Conservation (phyloP, 2,329 filamentous ascomycete species). For the Aspergillus ustus region DNA sequence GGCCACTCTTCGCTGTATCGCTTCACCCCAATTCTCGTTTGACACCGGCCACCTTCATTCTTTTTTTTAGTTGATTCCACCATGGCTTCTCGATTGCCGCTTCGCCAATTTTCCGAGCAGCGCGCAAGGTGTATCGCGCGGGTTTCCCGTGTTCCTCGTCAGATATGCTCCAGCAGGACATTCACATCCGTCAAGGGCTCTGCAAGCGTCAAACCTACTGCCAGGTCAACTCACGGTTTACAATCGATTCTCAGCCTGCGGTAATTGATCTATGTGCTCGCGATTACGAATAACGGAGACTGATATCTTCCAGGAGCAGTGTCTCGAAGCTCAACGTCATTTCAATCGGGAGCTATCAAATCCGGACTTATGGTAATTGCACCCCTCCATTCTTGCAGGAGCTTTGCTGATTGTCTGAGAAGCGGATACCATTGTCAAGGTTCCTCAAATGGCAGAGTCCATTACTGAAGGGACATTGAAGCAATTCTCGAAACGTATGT, state of each 20-base stretch:
- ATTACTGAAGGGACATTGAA: constrained; percentile 97
- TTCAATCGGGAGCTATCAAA: constrained; percentile 35
- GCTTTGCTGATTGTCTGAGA: constrained; percentile 20
- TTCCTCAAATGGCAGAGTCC: constrained; percentile 97
- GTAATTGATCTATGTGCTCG: constrained; percentile 25
- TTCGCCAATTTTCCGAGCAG: constrained; percentile 41
- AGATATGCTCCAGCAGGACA: constrained; percentile 32
- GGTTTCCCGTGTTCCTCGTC: constrained; percentile 32
- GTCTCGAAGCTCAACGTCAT: constrained; percentile 29
- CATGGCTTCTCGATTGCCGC: constrained; percentile 47
- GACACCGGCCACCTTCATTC: not conserved
- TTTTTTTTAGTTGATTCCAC: constrained; percentile 9
- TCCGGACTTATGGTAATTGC: constrained; percentile 42
- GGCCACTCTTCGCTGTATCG: constrained; percentile 20
- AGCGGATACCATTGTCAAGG: constrained; percentile 87
- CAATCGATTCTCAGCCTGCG: constrained; percentile 30
- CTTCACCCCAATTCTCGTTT: constrained; percentile 5
- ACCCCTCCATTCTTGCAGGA: not conserved
- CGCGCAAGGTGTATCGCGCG: constrained; percentile 36
- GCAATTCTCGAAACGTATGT: constrained; percentile 81
- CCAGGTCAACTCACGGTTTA: constrained; percentile 28
- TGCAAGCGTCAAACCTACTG: constrained; percentile 16
- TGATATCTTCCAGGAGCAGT: constrained; percentile 17
- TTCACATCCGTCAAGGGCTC: constrained; percentile 31
- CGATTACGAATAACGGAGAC: not conserved